Evolutionary conservation across 2,329 filamentous ascomycete genomes (phyloP).

Genomic region (Didymella pinodella): DNA sequence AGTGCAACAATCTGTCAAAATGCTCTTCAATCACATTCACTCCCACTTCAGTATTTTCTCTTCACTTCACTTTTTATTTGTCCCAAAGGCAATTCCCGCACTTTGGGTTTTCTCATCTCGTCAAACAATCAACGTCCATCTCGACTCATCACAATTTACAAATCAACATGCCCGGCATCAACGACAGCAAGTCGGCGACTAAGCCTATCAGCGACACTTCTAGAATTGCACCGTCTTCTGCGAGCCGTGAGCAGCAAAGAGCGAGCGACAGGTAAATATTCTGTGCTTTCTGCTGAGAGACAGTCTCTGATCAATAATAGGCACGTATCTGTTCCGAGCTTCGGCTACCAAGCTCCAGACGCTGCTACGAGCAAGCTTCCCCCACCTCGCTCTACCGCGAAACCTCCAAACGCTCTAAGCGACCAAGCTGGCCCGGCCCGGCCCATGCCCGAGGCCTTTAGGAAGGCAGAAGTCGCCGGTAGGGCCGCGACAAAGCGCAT

Average conservation of each 20-base stretch:
- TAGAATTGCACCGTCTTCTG: background rate
- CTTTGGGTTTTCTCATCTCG: no score
- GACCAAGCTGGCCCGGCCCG: background rate
- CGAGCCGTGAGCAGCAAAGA: background rate
- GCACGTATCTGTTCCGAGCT: background rate
- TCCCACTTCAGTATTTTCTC: background rate
- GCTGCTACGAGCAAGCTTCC: background rate
- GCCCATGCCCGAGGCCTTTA: background rate
- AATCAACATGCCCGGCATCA: background rate
- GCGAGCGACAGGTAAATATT: background rate
- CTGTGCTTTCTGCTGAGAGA: background rate
- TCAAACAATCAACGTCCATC: background rate
- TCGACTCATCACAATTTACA: background rate
- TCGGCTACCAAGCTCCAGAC: background rate
- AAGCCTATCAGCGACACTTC: background rate
- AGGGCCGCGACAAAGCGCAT: conserved; percentile 2
- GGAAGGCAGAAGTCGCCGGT: background rate
- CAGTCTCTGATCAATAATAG: background rate
- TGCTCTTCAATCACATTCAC: background rate
- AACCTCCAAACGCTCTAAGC: background rate
- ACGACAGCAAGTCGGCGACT: background rate
- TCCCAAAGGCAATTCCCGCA: background rate
- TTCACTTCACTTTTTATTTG: background rate
- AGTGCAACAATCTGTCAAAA: background rate
- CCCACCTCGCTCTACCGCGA: background rate